These are phyloP conservation scores for Myxozyma nipponensis DNA, from an alignment of 805 yeast genomes.

Conservation along the genomic window DNA sequence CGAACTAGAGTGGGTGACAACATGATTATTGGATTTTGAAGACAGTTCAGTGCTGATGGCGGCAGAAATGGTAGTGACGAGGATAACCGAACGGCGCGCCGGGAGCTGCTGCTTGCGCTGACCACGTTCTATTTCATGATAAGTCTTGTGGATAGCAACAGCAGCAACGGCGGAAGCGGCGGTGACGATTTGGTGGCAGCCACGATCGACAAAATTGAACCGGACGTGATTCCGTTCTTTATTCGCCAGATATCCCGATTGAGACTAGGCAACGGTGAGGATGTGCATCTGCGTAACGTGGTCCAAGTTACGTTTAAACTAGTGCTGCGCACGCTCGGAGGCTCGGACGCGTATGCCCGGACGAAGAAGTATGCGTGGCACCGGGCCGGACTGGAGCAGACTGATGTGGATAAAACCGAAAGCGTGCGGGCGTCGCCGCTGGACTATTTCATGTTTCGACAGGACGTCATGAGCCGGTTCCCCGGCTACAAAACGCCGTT, in stretches of 20 bases:
- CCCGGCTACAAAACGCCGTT: conserved; percentile 63
- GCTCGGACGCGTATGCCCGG: conserved; percentile 5
- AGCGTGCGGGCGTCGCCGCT: conserved; percentile 63
- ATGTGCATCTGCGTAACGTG: conserved; percentile 8
- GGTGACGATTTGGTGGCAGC: neutral
- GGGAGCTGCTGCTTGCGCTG: conserved; percentile 9
- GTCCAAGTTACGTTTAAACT: conserved; percentile 22
- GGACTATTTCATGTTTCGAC: conserved; percentile 78
- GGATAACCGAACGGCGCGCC: neutral
- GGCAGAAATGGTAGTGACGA: too few relatives aligned
- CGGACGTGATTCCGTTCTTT: conserved; percentile 17
- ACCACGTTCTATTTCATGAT: conserved; percentile 20
- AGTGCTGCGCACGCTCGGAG: conserved; percentile 11
- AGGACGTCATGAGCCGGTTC: conserved; percentile 67
- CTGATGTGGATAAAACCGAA: conserved; percentile 15
- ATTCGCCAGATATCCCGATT: conserved; percentile 11
- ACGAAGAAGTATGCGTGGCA: conserved; percentile 18
- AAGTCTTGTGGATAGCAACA: conserved; percentile 1
- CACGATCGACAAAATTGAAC: conserved; percentile 2
- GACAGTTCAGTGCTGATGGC: too few relatives aligned
- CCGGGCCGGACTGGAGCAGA: conserved; percentile 20
- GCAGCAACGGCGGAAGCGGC: too few relatives aligned
- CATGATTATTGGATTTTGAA: too few relatives aligned
- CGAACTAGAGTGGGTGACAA: neutral
- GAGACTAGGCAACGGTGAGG: conserved; percentile 9